Evolutionary conservation across 2,329 filamentous ascomycete species (phyloP), one percentile per base, ranked within the genome.

Genomic region (Alternaria arbusti): DNA sequence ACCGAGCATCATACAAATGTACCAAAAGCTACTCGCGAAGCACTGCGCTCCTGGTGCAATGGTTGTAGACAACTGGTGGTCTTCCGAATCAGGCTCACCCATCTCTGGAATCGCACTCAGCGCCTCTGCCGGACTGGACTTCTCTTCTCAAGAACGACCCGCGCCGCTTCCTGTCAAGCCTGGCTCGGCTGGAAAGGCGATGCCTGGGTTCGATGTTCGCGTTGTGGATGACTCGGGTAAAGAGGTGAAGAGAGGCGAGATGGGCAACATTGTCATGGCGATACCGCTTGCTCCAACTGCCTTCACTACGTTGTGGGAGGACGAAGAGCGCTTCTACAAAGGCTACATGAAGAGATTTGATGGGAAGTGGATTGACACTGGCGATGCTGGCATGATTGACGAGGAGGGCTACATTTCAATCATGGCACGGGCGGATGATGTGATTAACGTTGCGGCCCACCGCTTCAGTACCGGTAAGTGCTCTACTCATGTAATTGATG

Each of bases 401-500:
- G 79, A 86, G 13, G 90, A 95, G 44, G 88, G 87, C 5, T 89
- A 89, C 69, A 83, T 89, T 30, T 86, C 88, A 70, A 84, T 90
- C 70, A 89, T 90, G 86, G 84, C 85, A 4, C 80, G 88, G 57
- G 86, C 85, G 30, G 94, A 97, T 81, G 94, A 97, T 78, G 91
- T 97, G 63, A 94, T 97, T 75, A 97, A 97, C 75, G 94, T 97
- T n/a, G 94, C 94, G 44, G 94, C 94, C 6, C 94, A 97, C 82
- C 88, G 94, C 13, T 90, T 97, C 65, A 95, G 91, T 67, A 97
- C 94, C 11, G 93, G 91, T 91, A 84, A 72, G 85, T 79, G 12
- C 17, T 54, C 8, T 44, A 15, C 6, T 40, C 10, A 23, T 8
- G 6, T 5, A n/a, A 5, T 23, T 12, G n/a, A 12, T 26, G 2